Base-by-base conservation (phyloP, 495 filamentous ascomycete genomes). In the Xylaria sp. region DNA sequence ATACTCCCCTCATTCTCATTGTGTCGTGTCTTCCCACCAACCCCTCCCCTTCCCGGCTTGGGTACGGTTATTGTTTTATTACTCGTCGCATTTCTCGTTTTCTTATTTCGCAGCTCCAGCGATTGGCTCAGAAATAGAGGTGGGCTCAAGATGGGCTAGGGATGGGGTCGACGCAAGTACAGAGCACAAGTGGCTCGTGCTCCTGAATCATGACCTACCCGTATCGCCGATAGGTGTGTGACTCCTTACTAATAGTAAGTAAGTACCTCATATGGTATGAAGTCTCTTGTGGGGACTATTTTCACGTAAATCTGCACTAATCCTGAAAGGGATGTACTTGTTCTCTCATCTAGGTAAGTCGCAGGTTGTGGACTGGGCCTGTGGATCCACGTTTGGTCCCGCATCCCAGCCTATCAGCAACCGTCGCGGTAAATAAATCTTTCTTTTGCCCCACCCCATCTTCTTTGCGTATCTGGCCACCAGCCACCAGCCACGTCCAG, bases 141-240 rank as follows among this genome's bases (percentile, higher is more conserved):
- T 68, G 66, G 55, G 24, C 33, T n/a, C 40, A n/a, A 50, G 31
- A 69, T 50, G 40, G 55, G 11, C 15, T 7, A n/a, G 21, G 17
- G 43, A 68, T 61, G 41, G 43, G 63, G 41, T n/a, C 43, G 67
- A 61, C 15, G 41, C 67, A 61, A 69, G 67, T 37, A 35, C 53
- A 46, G 67, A 69, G 67, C 26, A 69, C 59, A 63, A 55, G 68
- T 70, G 59, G 59, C 44, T 70, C 59, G 44, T 63, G 59, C 58
- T 14, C n/a, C 43, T 52, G 26, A n/a, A 33, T 61, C 14, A 43
- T n/a, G 46, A 17, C 46, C 46, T n/a, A 26, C 50, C 21, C 6
- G 12, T 53, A 50, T 4, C 46, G 5, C 40, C 40, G 40, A 41
- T 12, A 11, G 43, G 15, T 46, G 35, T 43, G 14, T 15, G 41